phyloP scores from a whole-genome alignment of 768 basidiomycete species.

The Hygrophoropsis aurantiaca region DNA sequence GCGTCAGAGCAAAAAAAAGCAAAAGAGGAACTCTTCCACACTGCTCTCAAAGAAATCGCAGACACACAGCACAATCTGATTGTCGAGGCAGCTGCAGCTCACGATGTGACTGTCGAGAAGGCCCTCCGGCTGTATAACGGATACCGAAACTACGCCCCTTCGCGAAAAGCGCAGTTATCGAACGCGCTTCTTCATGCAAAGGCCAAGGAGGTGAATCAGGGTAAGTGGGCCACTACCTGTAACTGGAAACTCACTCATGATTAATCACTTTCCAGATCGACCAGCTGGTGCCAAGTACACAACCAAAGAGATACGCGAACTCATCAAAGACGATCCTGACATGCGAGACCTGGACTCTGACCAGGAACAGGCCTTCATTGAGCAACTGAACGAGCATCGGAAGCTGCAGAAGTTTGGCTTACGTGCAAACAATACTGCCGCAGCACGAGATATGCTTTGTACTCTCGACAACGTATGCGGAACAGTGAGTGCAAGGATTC shows the following conservation, averaged over 20 bases:
- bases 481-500: not conserved
- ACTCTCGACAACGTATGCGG: too few relatives aligned
- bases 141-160: not conserved
- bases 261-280: too few relatives aligned
- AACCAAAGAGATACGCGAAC: not conserved
- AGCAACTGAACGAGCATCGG: constrained; percentile 2
- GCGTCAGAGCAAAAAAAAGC: too few relatives aligned
- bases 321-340: not conserved
- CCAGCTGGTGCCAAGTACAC: not conserved
- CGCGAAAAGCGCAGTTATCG: not conserved
- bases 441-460: not conserved
- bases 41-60: too few relatives aligned
- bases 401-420: not conserved
- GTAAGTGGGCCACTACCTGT: too few relatives aligned
- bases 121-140: too few relatives aligned
- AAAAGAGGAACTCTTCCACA: too few relatives aligned
- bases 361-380: not conserved
- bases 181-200: constrained; percentile 2
- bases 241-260: too few relatives aligned
- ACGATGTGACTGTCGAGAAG: too few relatives aligned
- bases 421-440: not conserved
- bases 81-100: too few relatives aligned
- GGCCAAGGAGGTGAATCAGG: constrained; percentile 2
- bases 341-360: not conserved
- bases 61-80: too few relatives aligned